Percentiles rank a stretch among this genome's conserved stretches.
phyloP scores from a whole-genome alignment of 164 flowering plant genomes.

The Stephania cephalantha region DNA sequence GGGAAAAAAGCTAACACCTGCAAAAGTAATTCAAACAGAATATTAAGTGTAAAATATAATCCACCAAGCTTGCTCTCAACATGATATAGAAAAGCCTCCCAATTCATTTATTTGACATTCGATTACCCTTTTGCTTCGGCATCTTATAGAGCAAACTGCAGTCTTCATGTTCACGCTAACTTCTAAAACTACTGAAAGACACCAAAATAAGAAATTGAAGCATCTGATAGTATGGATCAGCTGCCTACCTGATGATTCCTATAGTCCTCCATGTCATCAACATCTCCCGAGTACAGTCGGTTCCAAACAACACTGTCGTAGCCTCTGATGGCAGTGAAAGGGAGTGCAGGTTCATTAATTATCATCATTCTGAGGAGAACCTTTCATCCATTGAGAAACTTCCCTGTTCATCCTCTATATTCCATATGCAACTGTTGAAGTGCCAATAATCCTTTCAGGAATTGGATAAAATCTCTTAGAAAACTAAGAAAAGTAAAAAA shows the following conservation, averaged over 20 bases:
- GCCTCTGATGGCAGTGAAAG: conserved; percentile 86
- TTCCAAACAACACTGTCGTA: conserved; percentile 98
- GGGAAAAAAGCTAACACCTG: no score
- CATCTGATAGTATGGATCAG: neutral
- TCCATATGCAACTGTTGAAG: conserved; percentile 72
- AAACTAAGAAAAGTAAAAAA: neutral
- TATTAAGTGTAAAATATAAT: no score
- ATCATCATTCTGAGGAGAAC: conserved; percentile 34
- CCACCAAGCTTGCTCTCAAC: no score
- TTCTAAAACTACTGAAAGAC: no score
- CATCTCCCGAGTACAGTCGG: conserved; percentile 77
- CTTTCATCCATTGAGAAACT: conserved; percentile 86
- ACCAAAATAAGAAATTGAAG: neutral
- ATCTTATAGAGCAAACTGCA: no score
- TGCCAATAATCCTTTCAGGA: conserved; percentile 20
- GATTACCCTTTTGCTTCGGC: no score
- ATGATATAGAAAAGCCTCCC: no score
- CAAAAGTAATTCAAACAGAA: no score
- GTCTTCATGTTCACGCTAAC: no score
- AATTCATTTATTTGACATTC: no score
- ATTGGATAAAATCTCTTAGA: neutral
- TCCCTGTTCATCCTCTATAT: conserved; percentile 80
- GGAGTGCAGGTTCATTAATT: conserved; percentile 32
- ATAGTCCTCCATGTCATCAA: conserved; percentile 42
- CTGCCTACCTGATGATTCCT: conserved; percentile 56